A percentile compares a stretch with the other conserved stretches of the same genome.
phyloP scores from a whole-genome alignment of 495 filamentous ascomycete genomes.

The Talaromyces trachyspermus region DNA sequence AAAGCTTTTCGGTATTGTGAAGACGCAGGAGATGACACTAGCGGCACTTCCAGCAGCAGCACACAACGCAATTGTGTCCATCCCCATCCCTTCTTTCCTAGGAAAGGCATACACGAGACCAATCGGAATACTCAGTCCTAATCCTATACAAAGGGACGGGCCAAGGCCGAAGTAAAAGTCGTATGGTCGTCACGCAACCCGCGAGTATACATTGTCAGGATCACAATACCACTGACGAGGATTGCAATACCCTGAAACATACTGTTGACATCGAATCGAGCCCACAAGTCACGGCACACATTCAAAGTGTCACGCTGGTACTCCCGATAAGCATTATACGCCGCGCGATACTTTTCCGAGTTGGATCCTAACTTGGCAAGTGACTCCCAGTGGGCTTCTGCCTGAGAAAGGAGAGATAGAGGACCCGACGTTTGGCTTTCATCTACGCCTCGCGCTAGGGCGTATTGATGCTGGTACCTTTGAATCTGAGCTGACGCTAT shows the following conservation, averaged over 20 bases:
- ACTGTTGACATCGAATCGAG: constrained; percentile 75
- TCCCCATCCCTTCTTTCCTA: constrained; percentile 15
- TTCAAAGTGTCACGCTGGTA: constrained; percentile 75
- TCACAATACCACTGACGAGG: constrained; percentile 55
- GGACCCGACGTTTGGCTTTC: constrained; percentile 49
- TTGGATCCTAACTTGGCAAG: constrained; percentile 30
- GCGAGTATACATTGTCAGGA: constrained; percentile 66
- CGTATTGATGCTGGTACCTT: constrained; percentile 71
- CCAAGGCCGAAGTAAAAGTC: constrained; percentile 43
- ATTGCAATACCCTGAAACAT: constrained; percentile 75
- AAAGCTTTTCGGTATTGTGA: constrained; percentile 39
- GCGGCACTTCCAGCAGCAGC: constrained; percentile 57
- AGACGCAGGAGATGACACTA: constrained; percentile 51
- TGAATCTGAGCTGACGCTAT: constrained; percentile 80
- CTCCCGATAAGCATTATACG: constrained; percentile 54
- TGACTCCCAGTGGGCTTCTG: constrained; percentile 39
- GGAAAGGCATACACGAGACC: constrained; percentile 20
- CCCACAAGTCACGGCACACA: constrained; percentile 82
- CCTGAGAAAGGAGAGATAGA: constrained; percentile 49
- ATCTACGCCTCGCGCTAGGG: constrained; percentile 52
- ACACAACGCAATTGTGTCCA: constrained; percentile 29
- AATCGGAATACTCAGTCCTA: constrained; percentile 29
- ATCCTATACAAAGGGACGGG: constrained; percentile 36
- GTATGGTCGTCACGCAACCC: constrained; percentile 44
- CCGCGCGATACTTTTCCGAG: constrained; percentile 26